A percentile compares a stretch with the other conserved stretches of the same genome.
These are phyloP conservation scores for Phytopythium boreale DNA, from an alignment of 352 stramenopile genomes.

Conservation along the genomic window DNA sequence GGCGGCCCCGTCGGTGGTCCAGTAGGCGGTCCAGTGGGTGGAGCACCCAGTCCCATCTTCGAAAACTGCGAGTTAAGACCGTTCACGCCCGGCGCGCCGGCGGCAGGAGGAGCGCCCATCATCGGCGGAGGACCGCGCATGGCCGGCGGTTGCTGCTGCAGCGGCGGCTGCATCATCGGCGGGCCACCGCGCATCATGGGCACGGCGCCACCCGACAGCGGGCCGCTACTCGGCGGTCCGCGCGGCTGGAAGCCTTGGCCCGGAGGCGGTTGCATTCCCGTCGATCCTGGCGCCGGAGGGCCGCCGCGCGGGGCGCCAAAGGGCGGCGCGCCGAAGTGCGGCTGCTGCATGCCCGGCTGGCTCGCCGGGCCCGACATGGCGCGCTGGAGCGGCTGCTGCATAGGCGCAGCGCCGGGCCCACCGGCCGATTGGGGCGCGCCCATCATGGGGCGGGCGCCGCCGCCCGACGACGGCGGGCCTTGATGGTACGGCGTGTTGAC, in stretches of 20 bases:
- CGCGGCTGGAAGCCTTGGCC: constrained; percentile 10
- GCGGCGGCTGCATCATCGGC: constrained; percentile 9
- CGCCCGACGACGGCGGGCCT: constrained; percentile 19
- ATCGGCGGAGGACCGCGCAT: constrained; percentile 16
- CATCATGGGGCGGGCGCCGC: constrained; percentile 16
- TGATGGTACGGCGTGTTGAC: constrained; percentile 28
- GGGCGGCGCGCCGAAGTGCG: constrained; percentile 17
- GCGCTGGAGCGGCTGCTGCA: constrained; percentile 16
- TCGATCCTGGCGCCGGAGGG: neutral
- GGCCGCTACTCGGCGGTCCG: constrained; percentile 3
- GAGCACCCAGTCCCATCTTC: constrained; percentile 61
- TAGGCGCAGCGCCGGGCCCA: constrained; percentile 12
- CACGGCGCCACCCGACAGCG: constrained; percentile 15
- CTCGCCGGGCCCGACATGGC: constrained; percentile 27
- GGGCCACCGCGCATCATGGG: constrained; percentile 30
- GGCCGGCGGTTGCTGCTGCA: neutral
- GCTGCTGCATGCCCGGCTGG: constrained; percentile 23
- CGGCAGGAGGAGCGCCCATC: constrained; percentile 12
- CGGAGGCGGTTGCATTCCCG: neutral
- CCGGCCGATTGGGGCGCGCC: constrained; percentile 8
- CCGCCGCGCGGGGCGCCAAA: constrained; percentile 2
- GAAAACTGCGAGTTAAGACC: constrained; percentile 58
- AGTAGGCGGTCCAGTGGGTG: constrained; percentile 13
- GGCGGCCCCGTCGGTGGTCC: constrained; percentile 23
- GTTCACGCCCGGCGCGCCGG: constrained; percentile 18